Conservation (phyloP, 768 basidiomycete genomes). For the Pulveroboletus frians region DNA sequence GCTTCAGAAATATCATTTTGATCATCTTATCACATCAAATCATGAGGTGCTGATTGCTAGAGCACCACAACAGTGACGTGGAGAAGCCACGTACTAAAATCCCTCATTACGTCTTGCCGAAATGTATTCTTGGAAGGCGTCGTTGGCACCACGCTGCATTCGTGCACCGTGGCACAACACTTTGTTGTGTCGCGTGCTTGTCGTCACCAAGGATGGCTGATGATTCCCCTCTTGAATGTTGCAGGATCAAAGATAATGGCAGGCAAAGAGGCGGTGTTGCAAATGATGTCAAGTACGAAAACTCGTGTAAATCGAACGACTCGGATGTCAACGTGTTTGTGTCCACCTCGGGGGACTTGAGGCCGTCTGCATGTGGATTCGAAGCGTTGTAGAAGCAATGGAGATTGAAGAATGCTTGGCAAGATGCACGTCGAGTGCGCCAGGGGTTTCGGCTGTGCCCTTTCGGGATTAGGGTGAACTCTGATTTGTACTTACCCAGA, state of each 20-base stretch:
- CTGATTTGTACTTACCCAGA: not conserved
- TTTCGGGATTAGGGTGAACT: not conserved
- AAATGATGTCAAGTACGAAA: constrained; percentile 29
- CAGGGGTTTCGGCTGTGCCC: not conserved
- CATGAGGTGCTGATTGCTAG: constrained; percentile 17
- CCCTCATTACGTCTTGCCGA: constrained; percentile 1
- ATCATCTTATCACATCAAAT: constrained; percentile 23
- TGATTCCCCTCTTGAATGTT: constrained; percentile 8
- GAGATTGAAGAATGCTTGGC: constrained; percentile 3
- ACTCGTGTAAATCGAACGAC: constrained; percentile 26
- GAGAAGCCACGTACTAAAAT: constrained; percentile 15
- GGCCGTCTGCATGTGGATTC: not conserved
- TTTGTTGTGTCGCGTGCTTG: constrained; percentile 12
- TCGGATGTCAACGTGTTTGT: constrained; percentile 10
- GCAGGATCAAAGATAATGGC: constrained; percentile 10
- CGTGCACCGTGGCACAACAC: not conserved
- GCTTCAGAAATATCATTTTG: not conserved
- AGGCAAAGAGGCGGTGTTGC: constrained; percentile 30
- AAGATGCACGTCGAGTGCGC: not conserved
- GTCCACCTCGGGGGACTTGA: constrained; percentile 11
- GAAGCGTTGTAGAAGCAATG: constrained; percentile 10
- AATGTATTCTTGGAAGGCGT: not conserved
- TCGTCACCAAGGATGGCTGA: constrained; percentile 1
- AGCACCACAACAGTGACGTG: constrained; percentile 6
- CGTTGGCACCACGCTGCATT: constrained; percentile 1